Conservation (phyloP, 192 early-diverging fungal genomes). For the Coemansia guatemalensis region DNA sequence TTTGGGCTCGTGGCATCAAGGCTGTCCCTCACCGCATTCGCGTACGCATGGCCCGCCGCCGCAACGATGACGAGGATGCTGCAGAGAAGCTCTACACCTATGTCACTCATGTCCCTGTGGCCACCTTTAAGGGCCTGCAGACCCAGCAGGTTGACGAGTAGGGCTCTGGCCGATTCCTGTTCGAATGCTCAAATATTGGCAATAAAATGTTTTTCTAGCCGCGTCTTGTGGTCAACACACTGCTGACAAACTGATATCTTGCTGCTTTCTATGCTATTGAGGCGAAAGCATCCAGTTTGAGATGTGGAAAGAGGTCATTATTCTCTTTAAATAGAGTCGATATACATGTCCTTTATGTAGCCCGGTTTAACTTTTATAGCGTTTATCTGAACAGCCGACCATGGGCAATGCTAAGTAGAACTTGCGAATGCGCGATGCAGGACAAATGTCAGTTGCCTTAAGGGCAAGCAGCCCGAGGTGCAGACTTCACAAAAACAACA, state of each 20-base stretch:
- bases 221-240: neutral
- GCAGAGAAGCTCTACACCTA: conserved; percentile 97
- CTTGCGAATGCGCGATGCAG: no score
- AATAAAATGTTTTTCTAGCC: conserved; percentile 1
- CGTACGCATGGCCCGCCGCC: conserved; percentile 90
- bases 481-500: no score
- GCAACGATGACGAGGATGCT: conserved; percentile 96
- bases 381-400: no score
- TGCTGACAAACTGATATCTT: neutral
- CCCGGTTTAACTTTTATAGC: no score
- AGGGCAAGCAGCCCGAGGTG: no score
- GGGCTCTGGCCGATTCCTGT: neutral
- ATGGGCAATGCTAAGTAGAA: no score
- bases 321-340: no score
- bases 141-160: conserved; percentile 66
- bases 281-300: neutral
- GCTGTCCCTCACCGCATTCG: conserved; percentile 93
- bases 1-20: conserved; percentile 96
- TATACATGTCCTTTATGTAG: no score
- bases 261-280: neutral
- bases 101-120: conserved; percentile 84
- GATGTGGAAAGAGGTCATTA: neutral
- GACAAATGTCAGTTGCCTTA: no score
- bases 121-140: conserved; percentile 88
- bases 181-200: neutral